Evolutionary conservation across 1,139 yeast species (phyloP).

Genomic region (Nakaseomyces uthaithaninus): DNA sequence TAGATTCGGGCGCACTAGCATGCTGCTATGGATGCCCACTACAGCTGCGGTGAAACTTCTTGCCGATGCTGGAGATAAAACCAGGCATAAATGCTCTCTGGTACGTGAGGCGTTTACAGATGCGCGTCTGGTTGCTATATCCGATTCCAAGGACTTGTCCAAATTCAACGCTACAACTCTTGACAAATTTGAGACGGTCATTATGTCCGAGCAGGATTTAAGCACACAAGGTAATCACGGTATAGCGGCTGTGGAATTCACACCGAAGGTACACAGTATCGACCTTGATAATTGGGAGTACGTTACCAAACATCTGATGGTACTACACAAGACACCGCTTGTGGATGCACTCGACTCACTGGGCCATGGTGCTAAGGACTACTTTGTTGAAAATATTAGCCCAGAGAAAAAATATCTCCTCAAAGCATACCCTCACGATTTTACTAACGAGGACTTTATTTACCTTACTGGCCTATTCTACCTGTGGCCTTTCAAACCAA

Average conservation of each 20-base stretch:
- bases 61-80: constrained; percentile 40
- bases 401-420: constrained; percentile 29
- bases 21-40: constrained; percentile 57
- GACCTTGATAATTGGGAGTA: constrained; percentile 57
- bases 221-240: constrained; percentile 13
- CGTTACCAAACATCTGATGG: constrained; percentile 57
- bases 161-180: constrained; percentile 18
- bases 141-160: constrained; percentile 29
- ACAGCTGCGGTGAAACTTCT: constrained; percentile 54
- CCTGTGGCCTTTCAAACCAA: constrained; percentile 86
- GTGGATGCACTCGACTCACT: constrained; percentile 44
- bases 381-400: constrained; percentile 39
- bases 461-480: constrained; percentile 46
- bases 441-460: constrained; percentile 48
- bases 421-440: constrained; percentile 40
- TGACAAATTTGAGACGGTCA: constrained; percentile 23
- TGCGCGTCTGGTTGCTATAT: constrained; percentile 43
- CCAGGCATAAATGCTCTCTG: constrained; percentile 51
- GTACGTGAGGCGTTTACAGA: constrained; percentile 55
- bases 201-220: constrained; percentile 18
- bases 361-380: constrained; percentile 81
- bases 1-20: constrained; percentile 61
- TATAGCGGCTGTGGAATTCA: constrained; percentile 47
- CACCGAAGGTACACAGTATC: constrained; percentile 40
- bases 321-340: constrained; percentile 44